Percentiles rank a stretch among this genome's conserved stretches.
These are phyloP conservation scores for Murraya koenigii DNA, from an alignment of 345 rosid species.

Conservation along the genomic window DNA sequence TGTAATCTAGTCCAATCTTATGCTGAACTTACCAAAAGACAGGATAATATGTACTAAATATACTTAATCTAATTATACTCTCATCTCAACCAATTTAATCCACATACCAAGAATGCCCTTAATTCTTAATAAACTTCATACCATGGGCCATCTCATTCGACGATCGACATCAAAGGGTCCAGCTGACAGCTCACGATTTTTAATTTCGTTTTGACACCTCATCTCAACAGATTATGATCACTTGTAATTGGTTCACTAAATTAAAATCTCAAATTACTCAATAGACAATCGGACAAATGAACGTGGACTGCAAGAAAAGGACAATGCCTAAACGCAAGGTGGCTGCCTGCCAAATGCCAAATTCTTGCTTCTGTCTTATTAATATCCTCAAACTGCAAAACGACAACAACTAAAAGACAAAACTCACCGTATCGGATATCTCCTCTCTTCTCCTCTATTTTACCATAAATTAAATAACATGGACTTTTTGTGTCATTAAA, in stretches of 20 bases:
- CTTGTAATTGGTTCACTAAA: not conserved
- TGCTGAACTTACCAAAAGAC: too few relatives aligned
- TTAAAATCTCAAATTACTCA: not conserved
- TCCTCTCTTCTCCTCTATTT: not conserved
- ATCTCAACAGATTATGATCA: not conserved
- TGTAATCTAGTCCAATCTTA: too few relatives aligned
- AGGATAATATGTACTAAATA: too few relatives aligned
- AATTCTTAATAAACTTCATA: too few relatives aligned
- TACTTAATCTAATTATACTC: too few relatives aligned
- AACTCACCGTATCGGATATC: not conserved
- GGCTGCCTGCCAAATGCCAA: not conserved
- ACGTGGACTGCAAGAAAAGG: conserved; percentile 8
- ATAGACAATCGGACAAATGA: not conserved
- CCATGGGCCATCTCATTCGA: not conserved
- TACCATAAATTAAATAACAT: not conserved
- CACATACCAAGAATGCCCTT: too few relatives aligned
- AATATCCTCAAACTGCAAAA: conserved; percentile 3
- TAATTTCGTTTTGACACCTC: not conserved
- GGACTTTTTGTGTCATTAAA: not conserved
- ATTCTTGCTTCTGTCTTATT: not conserved
- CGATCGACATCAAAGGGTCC: not conserved
- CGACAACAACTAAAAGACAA: conserved; percentile 11
- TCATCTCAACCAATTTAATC: too few relatives aligned
- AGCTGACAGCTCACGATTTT: not conserved
- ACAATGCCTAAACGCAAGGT: conserved; percentile 6